Evolutionary conservation across 176 grass and related monocot species (phyloP).

Genomic region (Oryza officinalis): DNA sequence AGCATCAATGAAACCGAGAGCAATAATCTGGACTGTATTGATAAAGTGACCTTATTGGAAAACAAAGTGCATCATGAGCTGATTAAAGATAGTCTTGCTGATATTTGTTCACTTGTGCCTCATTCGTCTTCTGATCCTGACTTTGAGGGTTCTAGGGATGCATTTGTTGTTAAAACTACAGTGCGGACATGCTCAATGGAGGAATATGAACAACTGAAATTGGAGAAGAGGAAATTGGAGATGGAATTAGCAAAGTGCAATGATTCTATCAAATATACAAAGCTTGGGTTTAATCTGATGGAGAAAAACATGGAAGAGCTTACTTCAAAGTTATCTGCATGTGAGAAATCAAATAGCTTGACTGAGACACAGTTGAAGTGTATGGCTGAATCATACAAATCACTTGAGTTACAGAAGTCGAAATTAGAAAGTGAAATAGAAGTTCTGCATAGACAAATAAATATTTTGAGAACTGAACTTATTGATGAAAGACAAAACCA

Average conservation of each 20-base stretch:
- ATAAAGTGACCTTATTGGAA: constrained; percentile 98
- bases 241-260: constrained; percentile 67
- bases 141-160: constrained; percentile 52
- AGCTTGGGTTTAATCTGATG: constrained; percentile 62
- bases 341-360: constrained; percentile 92
- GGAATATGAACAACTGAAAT: constrained; percentile 77
- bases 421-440: constrained; percentile 82
- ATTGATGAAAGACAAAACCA: constrained; percentile 65
- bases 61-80: constrained; percentile 75
- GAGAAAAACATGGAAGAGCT: constrained; percentile 68
- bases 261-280: constrained; percentile 62
- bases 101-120: constrained; percentile 38
- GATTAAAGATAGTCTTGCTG: constrained; percentile 42
- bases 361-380: constrained; percentile 94
- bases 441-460: constrained; percentile 49
- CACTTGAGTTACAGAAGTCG: constrained; percentile 69
- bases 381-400: constrained; percentile 95
- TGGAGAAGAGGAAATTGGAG: constrained; percentile 66
- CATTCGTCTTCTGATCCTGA: constrained; percentile 58
- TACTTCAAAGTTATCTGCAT: constrained; percentile 66
- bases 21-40: constrained; percentile 85
- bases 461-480: constrained; percentile 67
- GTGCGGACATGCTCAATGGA: constrained; percentile 37
- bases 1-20: constrained; percentile 67
- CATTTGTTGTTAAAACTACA: constrained; percentile 47